Percentiles rank a stretch among this genome's conserved stretches.
These are phyloP conservation scores for Fusarium oxysporum DNA, from an alignment of 2,329 filamentous ascomycete species.

Conservation along the genomic window DNA sequence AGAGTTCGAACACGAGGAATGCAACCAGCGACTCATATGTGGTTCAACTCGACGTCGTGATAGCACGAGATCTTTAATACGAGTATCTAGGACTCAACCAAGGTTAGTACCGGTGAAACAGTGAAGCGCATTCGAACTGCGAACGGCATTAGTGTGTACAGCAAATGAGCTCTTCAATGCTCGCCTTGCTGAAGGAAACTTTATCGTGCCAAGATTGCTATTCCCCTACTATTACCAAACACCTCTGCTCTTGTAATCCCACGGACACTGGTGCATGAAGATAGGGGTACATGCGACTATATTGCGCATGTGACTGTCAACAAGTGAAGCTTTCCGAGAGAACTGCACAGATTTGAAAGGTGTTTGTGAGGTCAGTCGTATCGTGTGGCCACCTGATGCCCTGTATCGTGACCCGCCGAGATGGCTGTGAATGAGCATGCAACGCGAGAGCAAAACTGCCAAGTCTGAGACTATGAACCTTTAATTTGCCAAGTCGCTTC, in stretches of 20 bases:
- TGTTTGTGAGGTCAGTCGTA: neutral
- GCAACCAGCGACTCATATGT: neutral
- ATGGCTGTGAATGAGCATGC: neutral
- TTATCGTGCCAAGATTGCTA: slow-evolving; percentile 66
- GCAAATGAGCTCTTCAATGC: slow-evolving; percentile 64
- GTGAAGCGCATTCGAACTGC: slow-evolving; percentile 36
- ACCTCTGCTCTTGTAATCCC: slow-evolving; percentile 56
- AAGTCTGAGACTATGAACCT: slow-evolving; percentile 1
- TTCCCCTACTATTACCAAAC: slow-evolving; percentile 68
- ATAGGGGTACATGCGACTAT: slow-evolving; percentile 53
- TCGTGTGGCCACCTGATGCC: neutral
- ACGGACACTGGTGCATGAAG: slow-evolving; percentile 67
- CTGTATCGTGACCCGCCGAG: neutral
- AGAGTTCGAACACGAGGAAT: slow-evolving; percentile 9
- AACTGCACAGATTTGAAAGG: neutral
- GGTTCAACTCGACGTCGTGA: slow-evolving; percentile 7
- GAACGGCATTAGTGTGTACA: slow-evolving; percentile 71
- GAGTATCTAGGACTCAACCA: slow-evolving; percentile 6
- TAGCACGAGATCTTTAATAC: slow-evolving; percentile 30
- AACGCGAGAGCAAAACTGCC: slow-evolving; percentile 2
- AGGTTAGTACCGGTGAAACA: slow-evolving; percentile 32
- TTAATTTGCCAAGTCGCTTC: neutral
- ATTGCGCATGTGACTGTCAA: neutral
- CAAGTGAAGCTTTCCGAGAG: neutral
- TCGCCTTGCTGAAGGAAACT: slow-evolving; percentile 68